These are phyloP conservation scores for Paraphoma chrysanthemicola DNA, from an alignment of 2,329 filamentous ascomycete genomes.

Conservation along the genomic window DNA sequence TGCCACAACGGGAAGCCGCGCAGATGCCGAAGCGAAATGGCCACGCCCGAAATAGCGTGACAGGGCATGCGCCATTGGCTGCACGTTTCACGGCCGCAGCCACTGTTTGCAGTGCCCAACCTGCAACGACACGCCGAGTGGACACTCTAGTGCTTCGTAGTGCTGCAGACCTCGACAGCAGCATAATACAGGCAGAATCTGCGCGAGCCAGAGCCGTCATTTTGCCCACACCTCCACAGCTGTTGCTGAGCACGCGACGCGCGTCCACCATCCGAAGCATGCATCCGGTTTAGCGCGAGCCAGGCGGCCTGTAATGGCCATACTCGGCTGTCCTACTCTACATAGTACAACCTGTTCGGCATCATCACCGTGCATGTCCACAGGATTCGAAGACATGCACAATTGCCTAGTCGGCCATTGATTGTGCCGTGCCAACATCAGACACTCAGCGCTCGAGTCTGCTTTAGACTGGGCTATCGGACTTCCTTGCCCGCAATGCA, in stretches of 20 bases:
- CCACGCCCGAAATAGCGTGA: constrained; percentile 7
- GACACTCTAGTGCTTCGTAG: too few species aligned
- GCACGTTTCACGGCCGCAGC: constrained; percentile 17
- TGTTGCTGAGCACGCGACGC: constrained; percentile 13
- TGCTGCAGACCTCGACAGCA: not conserved
- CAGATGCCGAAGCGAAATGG: constrained; percentile 3
- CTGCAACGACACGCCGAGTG: too few species aligned
- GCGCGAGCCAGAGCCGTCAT: not conserved
- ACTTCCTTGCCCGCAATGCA: not conserved
- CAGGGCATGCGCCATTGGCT: constrained; percentile 14
- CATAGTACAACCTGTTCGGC: not conserved
- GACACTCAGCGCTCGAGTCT: too few species aligned
- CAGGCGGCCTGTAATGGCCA: constrained; percentile 5
- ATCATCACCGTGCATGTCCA: too few species aligned
- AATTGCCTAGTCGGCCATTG: too few species aligned
- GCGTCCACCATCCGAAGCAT: constrained; percentile 14
- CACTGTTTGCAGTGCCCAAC: not conserved
- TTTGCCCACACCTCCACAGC: not conserved
- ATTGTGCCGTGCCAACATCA: too few species aligned
- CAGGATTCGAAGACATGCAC: too few species aligned
- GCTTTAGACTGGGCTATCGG: not conserved
- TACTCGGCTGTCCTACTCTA: not conserved
- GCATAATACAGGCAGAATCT: not conserved
- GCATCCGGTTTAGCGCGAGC: constrained; percentile 7
- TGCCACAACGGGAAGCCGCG: not conserved